phyloP scores from a whole-genome alignment of 176 grass and related monocot genomes.

The Echinochloa phyllopogon region DNA sequence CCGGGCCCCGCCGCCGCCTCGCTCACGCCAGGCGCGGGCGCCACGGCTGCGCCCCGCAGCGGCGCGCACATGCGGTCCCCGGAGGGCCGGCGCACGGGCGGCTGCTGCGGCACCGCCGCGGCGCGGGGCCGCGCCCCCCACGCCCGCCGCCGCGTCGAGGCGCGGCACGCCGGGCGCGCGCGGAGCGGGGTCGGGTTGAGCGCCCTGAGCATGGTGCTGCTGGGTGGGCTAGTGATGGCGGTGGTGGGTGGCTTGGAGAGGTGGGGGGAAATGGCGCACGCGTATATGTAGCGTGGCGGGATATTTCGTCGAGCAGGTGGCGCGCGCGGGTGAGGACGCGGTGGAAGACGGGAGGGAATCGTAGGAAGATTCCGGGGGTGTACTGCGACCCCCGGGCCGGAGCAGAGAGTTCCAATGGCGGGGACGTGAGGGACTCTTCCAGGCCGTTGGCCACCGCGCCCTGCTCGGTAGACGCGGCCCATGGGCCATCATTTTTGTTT shows the following conservation, averaged over 20 bases:
- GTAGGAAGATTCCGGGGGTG: constrained; percentile 69
- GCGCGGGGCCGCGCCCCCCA: constrained; percentile 27
- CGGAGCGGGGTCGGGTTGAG: constrained; percentile 67
- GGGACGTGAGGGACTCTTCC: constrained; percentile 53
- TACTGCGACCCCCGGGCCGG: constrained; percentile 16
- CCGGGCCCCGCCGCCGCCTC: constrained; percentile 15
- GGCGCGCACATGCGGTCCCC: constrained; percentile 51
- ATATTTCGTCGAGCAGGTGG: constrained; percentile 81
- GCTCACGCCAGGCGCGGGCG: background rate
- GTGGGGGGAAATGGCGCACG: constrained; percentile 11
- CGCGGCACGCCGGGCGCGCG: constrained; percentile 55
- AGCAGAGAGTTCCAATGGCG: constrained; percentile 39
- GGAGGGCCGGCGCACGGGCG: constrained; percentile 70
- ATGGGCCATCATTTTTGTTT: background rate
- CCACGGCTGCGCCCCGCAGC: constrained; percentile 41
- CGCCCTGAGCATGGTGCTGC: constrained; percentile 60
- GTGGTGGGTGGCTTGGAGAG: background rate
- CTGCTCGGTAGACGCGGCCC: background rate
- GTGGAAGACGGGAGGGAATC: constrained; percentile 46
- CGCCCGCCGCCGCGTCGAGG: constrained; percentile 41
- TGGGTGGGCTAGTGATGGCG: background rate
- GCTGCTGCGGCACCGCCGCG: constrained; percentile 64
- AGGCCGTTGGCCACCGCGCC: constrained; percentile 20
- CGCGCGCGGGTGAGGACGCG: background rate
- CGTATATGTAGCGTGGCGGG: constrained; percentile 47